Conservation (phyloP, 177 flowering plant species). For the Vitis hybrid region DNA sequence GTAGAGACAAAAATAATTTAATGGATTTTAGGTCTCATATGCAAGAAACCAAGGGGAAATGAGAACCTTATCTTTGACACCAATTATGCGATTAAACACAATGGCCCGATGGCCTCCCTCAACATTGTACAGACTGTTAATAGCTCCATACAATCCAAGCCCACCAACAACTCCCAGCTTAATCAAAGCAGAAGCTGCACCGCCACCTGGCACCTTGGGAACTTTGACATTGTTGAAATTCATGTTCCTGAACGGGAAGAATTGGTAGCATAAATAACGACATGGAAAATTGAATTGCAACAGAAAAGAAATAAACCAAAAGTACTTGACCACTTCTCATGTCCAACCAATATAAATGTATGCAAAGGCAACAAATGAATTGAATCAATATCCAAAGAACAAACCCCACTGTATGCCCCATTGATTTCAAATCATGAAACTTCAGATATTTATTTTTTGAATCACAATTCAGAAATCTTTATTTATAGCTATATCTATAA, state of each 20-base stretch:
- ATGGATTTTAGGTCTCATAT: neutral
- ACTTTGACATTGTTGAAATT: constrained; percentile 66
- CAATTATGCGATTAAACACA: constrained; percentile 79
- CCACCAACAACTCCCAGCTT: constrained; percentile 68
- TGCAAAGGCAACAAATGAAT: no score
- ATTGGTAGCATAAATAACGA: no score
- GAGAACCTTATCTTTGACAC: constrained; percentile 82
- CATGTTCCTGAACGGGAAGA: constrained; percentile 30
- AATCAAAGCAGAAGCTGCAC: constrained; percentile 57
- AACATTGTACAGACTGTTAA: constrained; percentile 89
- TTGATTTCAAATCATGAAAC: no score
- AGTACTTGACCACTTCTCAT: no score
- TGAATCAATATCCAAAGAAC: no score
- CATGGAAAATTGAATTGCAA: no score
- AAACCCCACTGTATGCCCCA: no score
- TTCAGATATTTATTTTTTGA: no score
- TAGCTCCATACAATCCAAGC: constrained; percentile 60
- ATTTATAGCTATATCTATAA: no score
- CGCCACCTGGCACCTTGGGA: constrained; percentile 78
- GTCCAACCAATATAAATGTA: no score
- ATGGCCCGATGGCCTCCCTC: constrained; percentile 97
- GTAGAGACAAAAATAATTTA: neutral
- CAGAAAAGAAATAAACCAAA: no score
- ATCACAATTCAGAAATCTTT: no score
- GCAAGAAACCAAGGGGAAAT: neutral